phyloP scores from a whole-genome alignment of 345 rosid species.

The Viola odorata region DNA sequence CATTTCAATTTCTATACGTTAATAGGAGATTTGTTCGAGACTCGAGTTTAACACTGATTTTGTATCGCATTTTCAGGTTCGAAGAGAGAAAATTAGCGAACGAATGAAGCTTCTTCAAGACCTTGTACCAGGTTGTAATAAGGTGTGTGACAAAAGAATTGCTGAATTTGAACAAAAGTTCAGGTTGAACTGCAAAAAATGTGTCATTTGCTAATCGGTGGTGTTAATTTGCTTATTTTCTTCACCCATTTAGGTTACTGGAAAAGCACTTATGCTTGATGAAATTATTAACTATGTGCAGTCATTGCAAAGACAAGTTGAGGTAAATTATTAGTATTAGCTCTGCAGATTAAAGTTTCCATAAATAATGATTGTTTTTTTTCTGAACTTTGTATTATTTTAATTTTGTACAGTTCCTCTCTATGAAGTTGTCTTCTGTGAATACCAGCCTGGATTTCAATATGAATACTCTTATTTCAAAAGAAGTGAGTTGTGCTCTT shows the following conservation, averaged over 20 bases:
- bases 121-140: slow-evolving; percentile 96
- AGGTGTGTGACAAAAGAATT: slow-evolving; percentile 50
- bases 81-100: slow-evolving; percentile 94
- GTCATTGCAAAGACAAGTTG: slow-evolving; percentile 90
- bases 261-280: slow-evolving; percentile 88
- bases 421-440: slow-evolving; percentile 85
- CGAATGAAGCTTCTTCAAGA: slow-evolving; percentile 95
- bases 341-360: background rate
- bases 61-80: slow-evolving; percentile 38
- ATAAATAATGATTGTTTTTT: slow-evolving; percentile 5
- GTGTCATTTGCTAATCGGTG: background rate
- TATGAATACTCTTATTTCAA: slow-evolving; percentile 50
- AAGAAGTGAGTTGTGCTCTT: slow-evolving; percentile 55
- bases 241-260: slow-evolving; percentile 50
- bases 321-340: slow-evolving; percentile 40
- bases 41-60: slow-evolving; percentile 5
- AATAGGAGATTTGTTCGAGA: too few species aligned
- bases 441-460: slow-evolving; percentile 67
- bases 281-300: slow-evolving; percentile 90
- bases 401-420: slow-evolving; percentile 55
- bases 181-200: background rate
- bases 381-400: background rate
- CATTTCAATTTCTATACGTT: background rate
- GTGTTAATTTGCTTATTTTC: slow-evolving; percentile 1
- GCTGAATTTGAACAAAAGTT: background rate